These are phyloP conservation scores for Rheum nobile DNA, from an alignment of 148 eudicot species.

Conservation along the genomic window DNA sequence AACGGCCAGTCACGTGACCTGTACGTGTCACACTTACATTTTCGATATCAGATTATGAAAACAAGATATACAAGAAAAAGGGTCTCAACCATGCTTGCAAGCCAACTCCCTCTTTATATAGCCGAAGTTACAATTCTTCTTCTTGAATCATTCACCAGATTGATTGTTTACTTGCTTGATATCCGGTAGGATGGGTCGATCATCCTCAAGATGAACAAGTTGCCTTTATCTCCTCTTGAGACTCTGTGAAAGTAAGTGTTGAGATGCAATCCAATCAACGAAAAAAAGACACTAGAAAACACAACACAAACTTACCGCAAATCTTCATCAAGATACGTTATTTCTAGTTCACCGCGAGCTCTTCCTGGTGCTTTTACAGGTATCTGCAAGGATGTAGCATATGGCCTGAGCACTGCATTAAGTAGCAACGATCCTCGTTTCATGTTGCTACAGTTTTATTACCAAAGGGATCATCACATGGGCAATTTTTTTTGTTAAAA, in stretches of 20 bases:
- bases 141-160: not conserved
- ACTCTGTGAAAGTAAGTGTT: constrained; percentile 33
- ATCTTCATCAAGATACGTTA: constrained; percentile 92
- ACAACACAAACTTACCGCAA: constrained; percentile 51
- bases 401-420: not conserved
- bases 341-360: constrained; percentile 69
- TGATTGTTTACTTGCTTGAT: constrained; percentile 23
- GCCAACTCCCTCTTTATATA: not conserved
- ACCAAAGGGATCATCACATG: too few relatives aligned
- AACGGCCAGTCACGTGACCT: too few relatives aligned
- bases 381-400: constrained; percentile 35
- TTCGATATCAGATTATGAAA: not conserved
- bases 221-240: constrained; percentile 93
- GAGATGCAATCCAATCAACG: not conserved
- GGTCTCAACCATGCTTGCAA: not conserved
- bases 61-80: not conserved
- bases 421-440: too few relatives aligned
- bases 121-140: too few relatives aligned
- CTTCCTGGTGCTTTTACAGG: constrained; percentile 84
- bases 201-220: constrained; percentile 81
- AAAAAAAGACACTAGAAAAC: not conserved
- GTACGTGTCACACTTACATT: too few relatives aligned
- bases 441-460: too few relatives aligned
- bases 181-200: constrained; percentile 68
- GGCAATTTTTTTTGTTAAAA: too few relatives aligned